Conservation (phyloP, 768 basidiomycete species). For the Chalciporus sphaerocephalus region DNA sequence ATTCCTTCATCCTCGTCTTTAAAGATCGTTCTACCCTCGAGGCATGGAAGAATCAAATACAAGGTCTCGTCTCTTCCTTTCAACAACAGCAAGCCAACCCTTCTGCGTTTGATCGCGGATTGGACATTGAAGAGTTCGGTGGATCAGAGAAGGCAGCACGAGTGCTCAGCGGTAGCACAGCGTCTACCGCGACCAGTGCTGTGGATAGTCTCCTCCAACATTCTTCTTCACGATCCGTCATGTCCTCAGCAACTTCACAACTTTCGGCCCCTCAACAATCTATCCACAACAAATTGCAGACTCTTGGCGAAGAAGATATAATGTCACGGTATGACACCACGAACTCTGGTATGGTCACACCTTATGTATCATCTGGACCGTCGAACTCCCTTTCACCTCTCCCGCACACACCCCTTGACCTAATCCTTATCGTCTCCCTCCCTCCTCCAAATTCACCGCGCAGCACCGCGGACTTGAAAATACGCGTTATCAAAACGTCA, state of each 20-base stretch:
- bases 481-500: constrained; percentile 83
- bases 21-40: constrained; percentile 86
- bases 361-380: constrained; percentile 67
- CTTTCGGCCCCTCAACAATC: constrained; percentile 43
- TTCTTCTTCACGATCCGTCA: constrained; percentile 60
- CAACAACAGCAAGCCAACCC: constrained; percentile 48
- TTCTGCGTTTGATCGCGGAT: constrained; percentile 34
- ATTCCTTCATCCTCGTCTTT: constrained; percentile 95
- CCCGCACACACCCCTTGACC: constrained; percentile 82
- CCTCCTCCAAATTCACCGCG: constrained; percentile 68
- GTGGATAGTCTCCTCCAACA: constrained; percentile 59
- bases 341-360: constrained; percentile 54
- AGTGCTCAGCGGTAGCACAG: constrained; percentile 74
- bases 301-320: constrained; percentile 72
- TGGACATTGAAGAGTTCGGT: constrained; percentile 74
- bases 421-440: constrained; percentile 87
- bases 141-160: constrained; percentile 72
- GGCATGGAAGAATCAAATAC: constrained; percentile 82
- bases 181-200: constrained; percentile 54
- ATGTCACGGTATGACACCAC: constrained; percentile 51
- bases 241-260: constrained; percentile 73
- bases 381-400: constrained; percentile 80
- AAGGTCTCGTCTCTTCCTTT: constrained; percentile 67
- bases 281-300: constrained; percentile 47
- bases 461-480: constrained; percentile 79